These are phyloP conservation scores for Penicillium sclerotiorum DNA, from an alignment of 2,329 filamentous ascomycete species.

Conservation along the genomic window DNA sequence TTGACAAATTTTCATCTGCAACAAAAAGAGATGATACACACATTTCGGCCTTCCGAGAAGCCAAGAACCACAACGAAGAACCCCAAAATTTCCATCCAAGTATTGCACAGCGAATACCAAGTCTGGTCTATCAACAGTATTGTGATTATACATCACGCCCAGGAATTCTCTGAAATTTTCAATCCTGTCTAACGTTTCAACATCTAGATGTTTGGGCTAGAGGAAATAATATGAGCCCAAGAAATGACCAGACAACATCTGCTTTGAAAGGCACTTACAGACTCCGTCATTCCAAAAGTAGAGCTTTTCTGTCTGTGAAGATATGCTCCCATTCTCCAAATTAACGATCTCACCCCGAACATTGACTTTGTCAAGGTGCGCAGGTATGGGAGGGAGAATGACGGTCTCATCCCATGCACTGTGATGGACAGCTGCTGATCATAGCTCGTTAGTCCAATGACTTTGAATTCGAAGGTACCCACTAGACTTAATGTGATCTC, in stretches of 20 bases:
- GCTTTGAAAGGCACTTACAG: background rate
- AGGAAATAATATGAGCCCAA: background rate
- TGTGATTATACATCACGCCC: constrained; percentile 8
- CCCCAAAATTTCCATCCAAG: background rate
- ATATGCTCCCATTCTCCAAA: background rate
- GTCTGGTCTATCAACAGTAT: constrained; percentile 5
- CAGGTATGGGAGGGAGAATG: background rate
- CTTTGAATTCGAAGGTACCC: background rate
- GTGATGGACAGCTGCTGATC: background rate
- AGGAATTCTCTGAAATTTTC: constrained; percentile 3
- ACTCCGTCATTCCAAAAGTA: background rate
- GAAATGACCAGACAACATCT: background rate
- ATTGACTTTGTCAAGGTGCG: background rate
- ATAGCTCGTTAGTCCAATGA: background rate
- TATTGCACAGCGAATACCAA: constrained; percentile 2
- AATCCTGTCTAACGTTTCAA: background rate
- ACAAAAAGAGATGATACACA: constrained; percentile 1
- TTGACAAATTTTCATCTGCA: constrained; percentile 6
- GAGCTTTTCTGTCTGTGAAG: background rate
- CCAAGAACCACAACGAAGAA: constrained; percentile 7
- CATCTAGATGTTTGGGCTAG: constrained; percentile 2
- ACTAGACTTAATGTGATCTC: background rate
- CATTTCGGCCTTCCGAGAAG: constrained; percentile 3
- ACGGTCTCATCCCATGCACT: background rate
- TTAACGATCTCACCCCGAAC: background rate